A percentile compares a stretch with the other conserved stretches of the same genome.
Conservation (phyloP, 345 rosid species). For the Gossypium stocksii region DNA sequence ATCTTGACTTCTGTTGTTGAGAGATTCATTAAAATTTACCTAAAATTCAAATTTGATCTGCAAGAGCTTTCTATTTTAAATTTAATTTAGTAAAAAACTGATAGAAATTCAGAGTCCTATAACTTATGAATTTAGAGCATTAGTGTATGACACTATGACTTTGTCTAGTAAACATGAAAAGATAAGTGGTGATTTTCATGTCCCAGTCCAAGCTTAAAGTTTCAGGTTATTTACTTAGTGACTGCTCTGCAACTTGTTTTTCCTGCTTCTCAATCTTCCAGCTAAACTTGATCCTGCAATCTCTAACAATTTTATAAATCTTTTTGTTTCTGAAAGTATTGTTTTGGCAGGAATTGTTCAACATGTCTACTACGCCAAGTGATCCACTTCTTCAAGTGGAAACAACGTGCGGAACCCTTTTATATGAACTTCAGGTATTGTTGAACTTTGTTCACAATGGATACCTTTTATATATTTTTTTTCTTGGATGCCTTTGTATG, state of each 20-base stretch:
- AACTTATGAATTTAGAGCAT: too few species aligned
- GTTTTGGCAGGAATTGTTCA: not conserved
- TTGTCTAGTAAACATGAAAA: too few species aligned
- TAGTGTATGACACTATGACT: too few species aligned
- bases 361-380: slow-evolving; percentile 42
- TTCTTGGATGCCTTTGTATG: not conserved
- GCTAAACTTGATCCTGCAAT: too few species aligned
- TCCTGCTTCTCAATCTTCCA: too few species aligned
- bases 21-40: not conserved
- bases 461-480: not conserved
- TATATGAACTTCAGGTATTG: slow-evolving; percentile 82
- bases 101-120: not conserved
- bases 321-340: not conserved
- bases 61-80: not conserved
- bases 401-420: slow-evolving; percentile 80
- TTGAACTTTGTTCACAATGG: not conserved
- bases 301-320: not conserved
- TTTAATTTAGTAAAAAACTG: not conserved
- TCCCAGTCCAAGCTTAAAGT: too few species aligned
- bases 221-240: not conserved
- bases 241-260: not conserved
- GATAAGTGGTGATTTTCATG: too few species aligned
- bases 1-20: not conserved
- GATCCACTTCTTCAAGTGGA: slow-evolving; percentile 63
- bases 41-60: not conserved